A percentile compares a stretch with the other conserved stretches of the same genome.
phyloP scores from a whole-genome alignment of 1,139 yeast genomes.

The Casaregolazyma suthepensis region DNA sequence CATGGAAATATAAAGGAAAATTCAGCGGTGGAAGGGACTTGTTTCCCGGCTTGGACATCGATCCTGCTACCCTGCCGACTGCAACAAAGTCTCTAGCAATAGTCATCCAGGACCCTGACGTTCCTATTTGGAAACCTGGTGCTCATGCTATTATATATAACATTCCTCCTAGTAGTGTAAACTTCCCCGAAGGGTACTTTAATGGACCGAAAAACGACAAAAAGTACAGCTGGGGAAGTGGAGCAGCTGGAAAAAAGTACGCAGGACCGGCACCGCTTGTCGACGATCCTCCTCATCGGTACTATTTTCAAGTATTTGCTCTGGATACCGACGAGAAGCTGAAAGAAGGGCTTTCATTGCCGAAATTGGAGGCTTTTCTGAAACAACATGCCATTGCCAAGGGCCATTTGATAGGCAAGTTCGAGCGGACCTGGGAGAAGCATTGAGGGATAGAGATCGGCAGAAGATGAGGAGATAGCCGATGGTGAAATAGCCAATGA shows the following conservation, averaged over 20 bases:
- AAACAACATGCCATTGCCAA: slow-evolving; percentile 15
- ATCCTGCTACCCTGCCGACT: slow-evolving; percentile 13
- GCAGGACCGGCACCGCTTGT: slow-evolving; percentile 20
- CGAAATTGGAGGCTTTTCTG: slow-evolving; percentile 9
- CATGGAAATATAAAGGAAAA: slow-evolving; percentile 20
- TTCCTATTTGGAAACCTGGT: slow-evolving; percentile 19
- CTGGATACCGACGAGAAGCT: slow-evolving; percentile 11
- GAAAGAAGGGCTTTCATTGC: slow-evolving; percentile 1
- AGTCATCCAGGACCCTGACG: slow-evolving; percentile 20
- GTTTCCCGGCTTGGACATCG: slow-evolving; percentile 16
- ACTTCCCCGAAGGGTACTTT: slow-evolving; percentile 14
- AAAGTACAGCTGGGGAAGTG: slow-evolving; percentile 14
- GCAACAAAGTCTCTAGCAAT: slow-evolving; percentile 15
- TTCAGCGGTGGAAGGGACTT: slow-evolving; percentile 15
- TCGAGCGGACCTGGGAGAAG: slow-evolving; percentile 18
- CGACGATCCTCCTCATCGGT: slow-evolving; percentile 21
- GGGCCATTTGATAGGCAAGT: slow-evolving; percentile 18
- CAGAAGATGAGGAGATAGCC: no score
- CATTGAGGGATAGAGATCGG: no score
- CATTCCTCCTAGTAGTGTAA: slow-evolving; percentile 5
- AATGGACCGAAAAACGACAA: slow-evolving; percentile 6
- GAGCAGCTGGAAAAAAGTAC: slow-evolving; percentile 15
- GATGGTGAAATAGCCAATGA: no score
- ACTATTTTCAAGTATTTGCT: slow-evolving; percentile 19
- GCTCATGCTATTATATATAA: slow-evolving; percentile 17